Evolutionary conservation across 768 basidiomycete genomes (phyloP), one percentile per base, ranked within the genome.

Genomic region (Agrocybe pediades): DNA sequence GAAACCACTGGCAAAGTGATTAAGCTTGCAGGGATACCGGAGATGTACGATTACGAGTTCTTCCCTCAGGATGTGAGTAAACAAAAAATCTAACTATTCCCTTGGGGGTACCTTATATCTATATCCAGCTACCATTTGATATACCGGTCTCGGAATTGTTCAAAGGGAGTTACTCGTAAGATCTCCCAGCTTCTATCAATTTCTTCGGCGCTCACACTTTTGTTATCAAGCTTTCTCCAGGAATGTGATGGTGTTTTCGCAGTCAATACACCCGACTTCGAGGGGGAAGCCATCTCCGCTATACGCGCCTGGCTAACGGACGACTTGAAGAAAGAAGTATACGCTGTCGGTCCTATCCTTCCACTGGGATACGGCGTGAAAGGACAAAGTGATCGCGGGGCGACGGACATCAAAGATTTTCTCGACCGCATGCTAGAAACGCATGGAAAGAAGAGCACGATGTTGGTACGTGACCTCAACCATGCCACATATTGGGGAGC

Each of bases 1-100:
- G 29, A 42, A 11, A 56, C 54, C 9, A 41, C 39, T 9, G 58
- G 54, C 6, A 47, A 26, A 7, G 16, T 59, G 15, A 33, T 56
- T n/a, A 42, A 40, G 19, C 49, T 59, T 16, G 44, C 48, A 21
- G 58, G 58, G 15, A 9, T 59, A 2, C 55, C 55, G 5, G 16
- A 46, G n/a, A 59, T 59, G 55, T 59, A 56, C 21, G 58, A 59
- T 23, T 53, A 55, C n/a, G 58, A 59, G 20, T 56, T 56, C n/a
- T 59, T 59, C 25, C 58, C 58, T 16, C 58, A 59, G 17, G 26
- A 53, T 40, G 58, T 59, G 19, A 19, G 50, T 41, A 4, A n/a
- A n/a, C n/a, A n/a, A n/a, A n/a, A n/a, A n/a, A n/a, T n/a, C n/a
- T n/a, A n/a, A n/a, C n/a, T n/a, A n/a, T n/a, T n/a, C 11, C n/a